phyloP scores from a whole-genome alignment of 371 early-diverging fungal species.

The Apophysomyces trapeziformis region DNA sequence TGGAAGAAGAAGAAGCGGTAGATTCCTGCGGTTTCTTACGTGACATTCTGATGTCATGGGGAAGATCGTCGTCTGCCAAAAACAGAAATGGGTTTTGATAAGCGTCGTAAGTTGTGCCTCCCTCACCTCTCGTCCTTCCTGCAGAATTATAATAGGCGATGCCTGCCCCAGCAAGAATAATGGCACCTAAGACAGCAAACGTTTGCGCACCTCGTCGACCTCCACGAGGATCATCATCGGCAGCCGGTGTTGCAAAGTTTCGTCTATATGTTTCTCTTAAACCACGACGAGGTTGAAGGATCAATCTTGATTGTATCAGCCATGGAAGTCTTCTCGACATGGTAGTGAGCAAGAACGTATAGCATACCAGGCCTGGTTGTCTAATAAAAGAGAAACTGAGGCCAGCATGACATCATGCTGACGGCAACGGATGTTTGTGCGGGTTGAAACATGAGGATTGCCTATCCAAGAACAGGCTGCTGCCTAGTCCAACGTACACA shows the following conservation, averaged over 20 bases:
- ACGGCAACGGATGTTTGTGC: no score
- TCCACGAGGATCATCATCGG: neutral
- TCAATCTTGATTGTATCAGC: neutral
- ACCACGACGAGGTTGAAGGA: neutral
- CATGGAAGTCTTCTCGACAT: slow-evolving; percentile 5
- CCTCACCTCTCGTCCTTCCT: slow-evolving; percentile 19
- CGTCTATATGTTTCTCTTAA: slow-evolving; percentile 10
- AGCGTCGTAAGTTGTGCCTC: slow-evolving; percentile 8
- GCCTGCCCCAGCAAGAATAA: slow-evolving; percentile 22
- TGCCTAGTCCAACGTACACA: no score
- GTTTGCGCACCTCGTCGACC: neutral
- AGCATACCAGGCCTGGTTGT: no score
- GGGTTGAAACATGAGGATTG: no score
- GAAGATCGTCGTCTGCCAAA: neutral
- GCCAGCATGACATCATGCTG: no score
- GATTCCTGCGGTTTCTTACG: neutral
- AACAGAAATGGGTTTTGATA: neutral
- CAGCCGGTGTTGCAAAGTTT: neutral
- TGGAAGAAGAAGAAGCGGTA: neutral
- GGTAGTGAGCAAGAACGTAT: neutral
- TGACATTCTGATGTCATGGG: neutral
- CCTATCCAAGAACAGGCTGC: no score
- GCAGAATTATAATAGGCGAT: slow-evolving; percentile 24
- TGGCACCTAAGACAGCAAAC: slow-evolving; percentile 12
- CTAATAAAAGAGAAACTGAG: no score